Conservation (phyloP, 495 filamentous ascomycete genomes). For the Darksidea phi region DNA sequence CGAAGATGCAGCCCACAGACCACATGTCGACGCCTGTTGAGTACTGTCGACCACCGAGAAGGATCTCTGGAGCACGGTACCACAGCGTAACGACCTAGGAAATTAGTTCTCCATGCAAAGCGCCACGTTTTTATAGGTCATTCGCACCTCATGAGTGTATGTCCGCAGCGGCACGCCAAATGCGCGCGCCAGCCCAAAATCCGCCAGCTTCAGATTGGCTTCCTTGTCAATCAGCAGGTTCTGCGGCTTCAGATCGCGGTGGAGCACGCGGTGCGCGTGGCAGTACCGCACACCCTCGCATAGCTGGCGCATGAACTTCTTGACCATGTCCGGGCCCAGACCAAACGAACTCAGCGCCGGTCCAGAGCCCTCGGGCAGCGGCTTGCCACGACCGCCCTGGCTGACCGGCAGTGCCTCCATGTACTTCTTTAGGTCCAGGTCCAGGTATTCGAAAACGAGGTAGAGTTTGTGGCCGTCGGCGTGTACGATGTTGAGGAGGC, state of each 20-base stretch:
- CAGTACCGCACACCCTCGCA: conserved; percentile 91
- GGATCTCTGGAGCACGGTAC: conserved; percentile 97
- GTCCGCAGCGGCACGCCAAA: conserved; percentile 96
- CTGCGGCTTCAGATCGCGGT: conserved; percentile 96
- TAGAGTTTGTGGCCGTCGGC: conserved; percentile 96
- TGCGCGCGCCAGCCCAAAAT: conserved; percentile 94
- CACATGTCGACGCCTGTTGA: conserved; percentile 99
- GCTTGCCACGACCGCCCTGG: conserved; percentile 85
- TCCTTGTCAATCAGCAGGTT: conserved; percentile 94
- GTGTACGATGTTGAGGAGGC: conserved; percentile 97
- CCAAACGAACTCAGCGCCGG: conserved; percentile 68
- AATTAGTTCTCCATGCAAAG: conserved; percentile 1
- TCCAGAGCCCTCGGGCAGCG: conserved; percentile 75
- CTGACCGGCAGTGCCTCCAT: conserved; percentile 95
- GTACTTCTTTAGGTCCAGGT: conserved; percentile 98
- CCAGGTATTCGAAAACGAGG: conserved; percentile 98
- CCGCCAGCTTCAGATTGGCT: conserved; percentile 93
- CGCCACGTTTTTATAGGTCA: neutral
- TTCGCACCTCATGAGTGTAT: conserved; percentile 85
- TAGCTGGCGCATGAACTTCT: conserved; percentile 96
- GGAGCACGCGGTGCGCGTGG: conserved; percentile 90
- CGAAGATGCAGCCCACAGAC: conserved; percentile 98
- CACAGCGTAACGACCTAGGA: conserved; percentile 88
- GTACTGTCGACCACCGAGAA: conserved; percentile 95
- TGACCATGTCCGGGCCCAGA: conserved; percentile 85